Conservation (phyloP, 345 rosid genomes). For the Citrus trifoliata region DNA sequence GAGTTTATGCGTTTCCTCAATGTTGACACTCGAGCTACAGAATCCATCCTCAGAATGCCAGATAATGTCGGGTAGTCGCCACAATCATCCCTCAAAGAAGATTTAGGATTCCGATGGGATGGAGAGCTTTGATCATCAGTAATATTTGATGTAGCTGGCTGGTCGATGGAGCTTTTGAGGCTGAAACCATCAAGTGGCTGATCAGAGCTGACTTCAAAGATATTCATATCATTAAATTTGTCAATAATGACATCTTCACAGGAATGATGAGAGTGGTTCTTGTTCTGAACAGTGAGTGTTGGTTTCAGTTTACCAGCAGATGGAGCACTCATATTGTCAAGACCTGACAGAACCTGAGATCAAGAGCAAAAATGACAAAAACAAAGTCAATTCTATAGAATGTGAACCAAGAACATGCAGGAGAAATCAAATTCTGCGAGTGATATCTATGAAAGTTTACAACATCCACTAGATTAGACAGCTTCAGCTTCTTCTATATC, state of each 20-base stretch:
- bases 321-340: constrained; percentile 17
- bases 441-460: neutral
- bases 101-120: constrained; percentile 4
- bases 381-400: constrained; percentile 5
- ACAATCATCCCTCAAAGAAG: constrained; percentile 14
- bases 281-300: constrained; percentile 7
- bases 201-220: constrained; percentile 6
- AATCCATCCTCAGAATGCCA: constrained; percentile 55
- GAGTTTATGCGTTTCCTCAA: constrained; percentile 58
- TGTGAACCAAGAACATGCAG: neutral
- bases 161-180: neutral
- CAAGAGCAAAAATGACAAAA: constrained; percentile 8
- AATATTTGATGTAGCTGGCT: neutral
- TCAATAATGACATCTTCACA: constrained; percentile 24
- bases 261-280: constrained; percentile 18
- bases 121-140: constrained; percentile 2
- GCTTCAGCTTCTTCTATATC: neutral
- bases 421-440: neutral
- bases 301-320: constrained; percentile 16
- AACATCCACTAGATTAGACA: neutral
- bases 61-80: constrained; percentile 40
- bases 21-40: constrained; percentile 60
- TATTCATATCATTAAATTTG: constrained; percentile 24
- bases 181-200: neutral
- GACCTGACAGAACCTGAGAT: constrained; percentile 41